Base-by-base conservation (phyloP, 2,329 filamentous ascomycete species). In the Aspergillus clavatus region DNA sequence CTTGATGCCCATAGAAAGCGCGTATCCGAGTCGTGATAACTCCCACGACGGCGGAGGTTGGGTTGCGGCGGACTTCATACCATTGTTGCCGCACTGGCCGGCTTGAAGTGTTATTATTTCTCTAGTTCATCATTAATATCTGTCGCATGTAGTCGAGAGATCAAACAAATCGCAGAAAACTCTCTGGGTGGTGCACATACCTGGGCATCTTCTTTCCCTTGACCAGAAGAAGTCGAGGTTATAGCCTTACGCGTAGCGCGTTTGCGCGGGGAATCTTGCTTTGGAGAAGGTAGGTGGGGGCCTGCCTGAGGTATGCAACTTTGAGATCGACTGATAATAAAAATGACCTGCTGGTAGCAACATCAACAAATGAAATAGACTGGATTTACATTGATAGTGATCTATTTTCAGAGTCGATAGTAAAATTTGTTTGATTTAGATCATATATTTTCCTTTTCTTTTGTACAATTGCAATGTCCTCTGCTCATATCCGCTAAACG, bases 71-170 rank as follows among this genome's bases (percentile, higher is more conserved):
- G 43, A 24, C 41, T 49, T 28, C 87, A 77, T 68, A 95, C 90
- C 91, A 82, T 90, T 96, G 75, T 97, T 97, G 80, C 91, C 93
- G 79, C 93, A 97, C 73, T 97, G 93, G 80, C 93, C 93, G 55
- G 94, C 91, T 74, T 98, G 93, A 61, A 98, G 86, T 52, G 94
- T 98, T 72, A 98, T 98, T 63, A 98, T 98, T 81, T 98, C 93
- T 72, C 93, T 96, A 1, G 45, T 16, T 43, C 11, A 4, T 14
- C 12, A 45, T 43, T 16, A 45, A 26, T 12, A 45, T 56, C 19
- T 48, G 48, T 19, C 31, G 39, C 26, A 10, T 22, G 5, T 39
- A 12, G 28, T 18, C 7, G 40, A 8, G 22, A 31, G n/a, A n/a
- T n/a, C n/a, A n/a, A 22, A 7, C 2, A 12, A 3, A n/a, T 16